These are phyloP conservation scores for Diplodia corticola DNA, from an alignment of 2,329 filamentous ascomycete genomes.

Conservation along the genomic window DNA sequence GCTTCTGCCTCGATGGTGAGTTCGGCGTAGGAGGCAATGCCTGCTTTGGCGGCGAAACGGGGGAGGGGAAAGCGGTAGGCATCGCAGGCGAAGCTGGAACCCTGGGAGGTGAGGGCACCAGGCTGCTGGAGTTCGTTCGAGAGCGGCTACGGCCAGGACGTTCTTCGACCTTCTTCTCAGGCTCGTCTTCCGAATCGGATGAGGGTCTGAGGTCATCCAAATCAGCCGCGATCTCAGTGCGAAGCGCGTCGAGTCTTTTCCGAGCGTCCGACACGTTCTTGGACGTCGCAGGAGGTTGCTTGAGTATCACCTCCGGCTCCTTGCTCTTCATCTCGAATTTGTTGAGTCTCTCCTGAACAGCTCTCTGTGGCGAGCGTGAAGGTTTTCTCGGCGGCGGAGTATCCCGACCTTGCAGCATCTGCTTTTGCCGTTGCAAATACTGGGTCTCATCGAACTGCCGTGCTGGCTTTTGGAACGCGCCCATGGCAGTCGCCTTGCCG, in stretches of 20 bases:
- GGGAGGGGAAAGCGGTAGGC: neutral
- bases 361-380: constrained; percentile 26
- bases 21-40: constrained; percentile 1
- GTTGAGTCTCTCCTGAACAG: constrained; percentile 36
- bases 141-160: neutral
- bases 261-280: constrained; percentile 9
- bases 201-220: constrained; percentile 8
- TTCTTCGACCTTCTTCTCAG: neutral
- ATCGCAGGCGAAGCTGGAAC: neutral
- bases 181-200: constrained; percentile 14
- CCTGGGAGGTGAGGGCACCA: neutral
- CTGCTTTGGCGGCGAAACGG: neutral
- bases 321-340: constrained; percentile 38
- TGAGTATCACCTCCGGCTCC: constrained; percentile 25
- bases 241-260: constrained; percentile 10
- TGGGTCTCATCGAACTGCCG: constrained; percentile 81
- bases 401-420: constrained; percentile 74
- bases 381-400: constrained; percentile 48
- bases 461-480: constrained; percentile 69
- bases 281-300: neutral
- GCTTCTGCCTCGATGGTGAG: neutral
- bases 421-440: constrained; percentile 77
- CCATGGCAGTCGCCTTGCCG: constrained; percentile 77
- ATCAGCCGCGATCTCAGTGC: constrained; percentile 3
- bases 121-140: constrained; percentile 10